Conservation (phyloP, 2,329 filamentous ascomycete species). For the Lachnellula cervina region DNA sequence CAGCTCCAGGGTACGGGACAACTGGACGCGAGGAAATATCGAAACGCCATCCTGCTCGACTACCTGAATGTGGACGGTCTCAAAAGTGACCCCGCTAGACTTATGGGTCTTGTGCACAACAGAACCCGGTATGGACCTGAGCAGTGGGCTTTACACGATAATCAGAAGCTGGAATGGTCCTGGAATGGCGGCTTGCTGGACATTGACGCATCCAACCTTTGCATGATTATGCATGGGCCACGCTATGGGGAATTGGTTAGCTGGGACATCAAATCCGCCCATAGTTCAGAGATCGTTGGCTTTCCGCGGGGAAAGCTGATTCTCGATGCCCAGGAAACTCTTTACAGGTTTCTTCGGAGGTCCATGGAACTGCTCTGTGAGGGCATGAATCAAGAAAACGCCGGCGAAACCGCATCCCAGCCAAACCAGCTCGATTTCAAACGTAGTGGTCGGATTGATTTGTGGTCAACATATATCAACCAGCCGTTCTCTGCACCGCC, state of each 20-base stretch:
- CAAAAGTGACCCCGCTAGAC: background rate
- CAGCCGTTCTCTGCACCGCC: conserved; percentile 9
- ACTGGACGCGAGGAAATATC: background rate
- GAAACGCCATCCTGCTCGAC: background rate
- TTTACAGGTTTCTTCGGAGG: background rate
- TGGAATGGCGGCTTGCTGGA: conserved; percentile 1
- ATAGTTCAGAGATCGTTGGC: conserved; percentile 7
- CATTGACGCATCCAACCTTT: background rate
- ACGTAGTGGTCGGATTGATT: background rate
- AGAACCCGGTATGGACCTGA: conserved; percentile 2
- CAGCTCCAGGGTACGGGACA: too few species aligned
- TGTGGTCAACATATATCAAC: background rate
- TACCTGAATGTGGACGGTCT: conserved; percentile 4
- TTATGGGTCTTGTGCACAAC: conserved; percentile 8
- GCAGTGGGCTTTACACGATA: conserved; percentile 5
- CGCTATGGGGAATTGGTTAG: conserved; percentile 2
- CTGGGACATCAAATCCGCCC: conserved; percentile 1
- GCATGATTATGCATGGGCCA: conserved; percentile 5
- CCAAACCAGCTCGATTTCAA: background rate
- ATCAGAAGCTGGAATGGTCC: background rate
- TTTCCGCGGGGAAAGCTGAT: conserved; percentile 12
- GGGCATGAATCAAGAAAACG: background rate
- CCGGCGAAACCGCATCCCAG: background rate
- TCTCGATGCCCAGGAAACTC: conserved; percentile 10
- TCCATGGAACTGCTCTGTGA: conserved; percentile 4